phyloP scores from a whole-genome alignment of 352 stramenopile genomes.

The Globisporangium emineosum region DNA sequence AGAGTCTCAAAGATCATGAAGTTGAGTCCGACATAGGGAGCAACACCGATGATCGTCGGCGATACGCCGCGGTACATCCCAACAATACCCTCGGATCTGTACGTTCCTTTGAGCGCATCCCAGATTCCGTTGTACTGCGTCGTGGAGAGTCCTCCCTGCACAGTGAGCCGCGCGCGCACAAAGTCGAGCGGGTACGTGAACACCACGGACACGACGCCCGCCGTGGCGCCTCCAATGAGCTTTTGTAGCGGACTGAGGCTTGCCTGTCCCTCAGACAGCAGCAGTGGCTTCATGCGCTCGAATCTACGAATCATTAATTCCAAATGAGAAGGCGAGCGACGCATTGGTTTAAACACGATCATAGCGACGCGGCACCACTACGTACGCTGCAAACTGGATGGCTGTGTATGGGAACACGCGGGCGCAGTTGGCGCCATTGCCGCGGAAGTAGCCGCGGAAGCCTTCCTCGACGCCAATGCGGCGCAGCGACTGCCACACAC shows the following conservation, averaged over 20 bases:
- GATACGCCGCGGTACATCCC: constrained; percentile 61
- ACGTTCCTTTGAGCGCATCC: constrained; percentile 47
- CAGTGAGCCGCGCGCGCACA: constrained; percentile 64
- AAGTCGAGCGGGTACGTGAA: constrained; percentile 76
- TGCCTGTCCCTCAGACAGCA: constrained; percentile 37
- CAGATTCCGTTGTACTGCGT: constrained; percentile 65
- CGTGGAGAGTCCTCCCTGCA: constrained; percentile 57
- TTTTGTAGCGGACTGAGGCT: constrained; percentile 47
- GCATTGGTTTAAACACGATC: background rate
- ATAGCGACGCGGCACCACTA: background rate
- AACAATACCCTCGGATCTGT: constrained; percentile 49
- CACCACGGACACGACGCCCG: constrained; percentile 65
- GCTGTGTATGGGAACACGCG: constrained; percentile 78
- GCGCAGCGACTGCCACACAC: constrained; percentile 49
- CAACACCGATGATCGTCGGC: constrained; percentile 65
- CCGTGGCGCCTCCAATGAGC: constrained; percentile 48
- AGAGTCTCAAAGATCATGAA: constrained; percentile 78
- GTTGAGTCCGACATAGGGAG: constrained; percentile 73
- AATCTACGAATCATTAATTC: constrained; percentile 32
- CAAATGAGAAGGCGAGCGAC: too few relatives aligned
- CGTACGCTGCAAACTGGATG: constrained; percentile 67
- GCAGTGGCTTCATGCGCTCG: constrained; percentile 49
- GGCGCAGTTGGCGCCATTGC: constrained; percentile 79
- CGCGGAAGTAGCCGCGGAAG: constrained; percentile 62
- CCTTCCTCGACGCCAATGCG: constrained; percentile 68